Evolutionary conservation across 1,139 yeast genomes (phyloP), one percentile per base, ranked within the genome.

Genomic region (Debaryomyces psychrophilus): DNA sequence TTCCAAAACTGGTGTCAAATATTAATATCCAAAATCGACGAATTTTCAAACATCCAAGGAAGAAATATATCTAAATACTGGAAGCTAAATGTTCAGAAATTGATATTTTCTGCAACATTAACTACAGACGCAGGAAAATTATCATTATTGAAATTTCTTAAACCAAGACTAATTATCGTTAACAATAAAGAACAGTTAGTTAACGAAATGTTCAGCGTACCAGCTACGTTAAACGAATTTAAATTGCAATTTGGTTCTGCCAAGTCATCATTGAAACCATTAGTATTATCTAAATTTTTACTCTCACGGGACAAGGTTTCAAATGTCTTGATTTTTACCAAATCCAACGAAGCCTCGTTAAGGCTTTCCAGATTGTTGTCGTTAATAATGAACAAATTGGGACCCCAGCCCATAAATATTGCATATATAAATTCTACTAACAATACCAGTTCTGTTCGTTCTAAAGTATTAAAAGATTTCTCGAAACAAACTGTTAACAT

Each of bases 51-150:
- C 53, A 11, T 23, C 17, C 27, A 26, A 17, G 22, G 34, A n/a
- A 45, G 58, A 12, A 65, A 66, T 45, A 54, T 73, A 54, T 50
- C 56, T 8, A 54, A 58, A 12, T 44, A 48, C 20, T 73, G 77
- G 74, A 55, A 50, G 12, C 49, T 62, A 36, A 54, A 57, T 12
- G 69, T 67, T 15, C 74, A 71, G 35, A 90, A 92, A 57, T 76
- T 93, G 64, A 76, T 93, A 3, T 90, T 93, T 60, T 87, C 96
- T 35, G 99, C 99, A 5, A 93, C 99, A 0, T 76, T 95, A 48
- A 90, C 97, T 2, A 85, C 97, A 1, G 96, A 92, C 64, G 90
- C 97, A 0, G 96, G 95, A 29, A 88, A 88, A 59, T 71, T 95
- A 44, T 77, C 93, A 8, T 79, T 81, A 40, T 72, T 93, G 51